phyloP scores from a whole-genome alignment of 1,284 basidiomycete species.

The Athelia sp. region DNA sequence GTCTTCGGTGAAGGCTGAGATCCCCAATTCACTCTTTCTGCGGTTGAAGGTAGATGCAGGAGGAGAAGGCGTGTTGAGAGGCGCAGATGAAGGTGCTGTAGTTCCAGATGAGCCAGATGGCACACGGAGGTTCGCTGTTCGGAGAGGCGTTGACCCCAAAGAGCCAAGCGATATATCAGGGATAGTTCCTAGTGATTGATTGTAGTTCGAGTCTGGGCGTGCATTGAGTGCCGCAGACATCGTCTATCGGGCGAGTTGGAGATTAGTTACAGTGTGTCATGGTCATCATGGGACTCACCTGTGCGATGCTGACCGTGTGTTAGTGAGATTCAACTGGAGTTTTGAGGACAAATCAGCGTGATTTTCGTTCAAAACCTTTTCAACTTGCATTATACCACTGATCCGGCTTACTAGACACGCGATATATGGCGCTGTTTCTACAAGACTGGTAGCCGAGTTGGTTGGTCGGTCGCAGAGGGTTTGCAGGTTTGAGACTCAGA shows the following conservation, averaged over 20 bases:
- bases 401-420: too few species aligned
- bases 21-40: slow-evolving; percentile 18
- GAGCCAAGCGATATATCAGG: slow-evolving; percentile 64
- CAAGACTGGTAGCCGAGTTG: too few species aligned
- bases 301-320: too few species aligned
- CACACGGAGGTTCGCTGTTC: slow-evolving; percentile 38
- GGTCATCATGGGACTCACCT: too few species aligned
- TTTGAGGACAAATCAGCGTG: too few species aligned
- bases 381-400: too few species aligned
- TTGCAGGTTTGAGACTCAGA: too few species aligned
- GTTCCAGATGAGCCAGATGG: slow-evolving; percentile 36
- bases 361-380: too few species aligned
- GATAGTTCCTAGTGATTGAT: slow-evolving; percentile 38
- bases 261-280: not conserved
- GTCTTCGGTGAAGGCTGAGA: slow-evolving; percentile 27
- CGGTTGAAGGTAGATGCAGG: slow-evolving; percentile 20
- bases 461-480: too few species aligned
- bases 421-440: too few species aligned
- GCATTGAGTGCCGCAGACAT: slow-evolving; percentile 30
- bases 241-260: not conserved
- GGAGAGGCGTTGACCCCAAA: slow-evolving; percentile 46
- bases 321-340: too few species aligned
- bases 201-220: slow-evolving; percentile 27
- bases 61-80: slow-evolving; percentile 29
- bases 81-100: slow-evolving; percentile 51